A percentile compares a stretch with the other conserved stretches of the same genome.
These are phyloP conservation scores for Blumeriella jaapii DNA, from an alignment of 2,329 filamentous ascomycete species.

Conservation along the genomic window DNA sequence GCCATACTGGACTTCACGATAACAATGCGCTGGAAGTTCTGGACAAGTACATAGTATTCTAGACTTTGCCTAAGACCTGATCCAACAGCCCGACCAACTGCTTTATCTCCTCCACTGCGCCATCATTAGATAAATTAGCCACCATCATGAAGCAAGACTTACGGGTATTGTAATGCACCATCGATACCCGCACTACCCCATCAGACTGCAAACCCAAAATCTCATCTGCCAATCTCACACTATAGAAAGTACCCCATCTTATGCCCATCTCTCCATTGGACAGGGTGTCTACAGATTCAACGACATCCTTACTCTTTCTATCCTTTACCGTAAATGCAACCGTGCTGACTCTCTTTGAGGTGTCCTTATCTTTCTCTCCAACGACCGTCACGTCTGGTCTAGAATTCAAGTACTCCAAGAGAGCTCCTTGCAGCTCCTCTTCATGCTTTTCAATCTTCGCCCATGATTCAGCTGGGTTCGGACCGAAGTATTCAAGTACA, in stretches of 20 bases:
- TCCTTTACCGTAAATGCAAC: slow-evolving; percentile 55
- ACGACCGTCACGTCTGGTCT: slow-evolving; percentile 44
- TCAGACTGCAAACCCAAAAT: slow-evolving; percentile 46
- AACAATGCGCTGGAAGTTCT: not conserved
- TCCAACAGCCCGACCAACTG: slow-evolving; percentile 41
- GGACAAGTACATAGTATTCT: not conserved
- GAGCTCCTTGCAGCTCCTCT: slow-evolving; percentile 41
- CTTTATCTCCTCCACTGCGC: slow-evolving; percentile 42
- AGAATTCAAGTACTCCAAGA: slow-evolving; percentile 47
- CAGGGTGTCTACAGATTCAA: slow-evolving; percentile 48
- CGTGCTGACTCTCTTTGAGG: slow-evolving; percentile 45
- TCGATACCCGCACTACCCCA: slow-evolving; percentile 57
- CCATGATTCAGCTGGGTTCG: slow-evolving; percentile 34
- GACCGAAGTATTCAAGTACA: slow-evolving; percentile 49
- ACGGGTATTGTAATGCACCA: slow-evolving; percentile 64
- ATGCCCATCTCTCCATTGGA: slow-evolving; percentile 45
- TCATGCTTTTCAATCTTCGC: slow-evolving; percentile 45
- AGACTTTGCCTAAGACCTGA: slow-evolving; percentile 30
- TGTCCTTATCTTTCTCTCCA: slow-evolving; percentile 40
- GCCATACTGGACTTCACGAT: not conserved
- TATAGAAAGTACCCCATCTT: slow-evolving; percentile 59
- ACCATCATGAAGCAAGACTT: slow-evolving; percentile 25
- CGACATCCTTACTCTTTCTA: slow-evolving; percentile 42
- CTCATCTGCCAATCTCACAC: slow-evolving; percentile 47
- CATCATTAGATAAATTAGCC: not conserved